phyloP scores from a whole-genome alignment of 176 grass and related monocot genomes.

The Carex cristatella region DNA sequence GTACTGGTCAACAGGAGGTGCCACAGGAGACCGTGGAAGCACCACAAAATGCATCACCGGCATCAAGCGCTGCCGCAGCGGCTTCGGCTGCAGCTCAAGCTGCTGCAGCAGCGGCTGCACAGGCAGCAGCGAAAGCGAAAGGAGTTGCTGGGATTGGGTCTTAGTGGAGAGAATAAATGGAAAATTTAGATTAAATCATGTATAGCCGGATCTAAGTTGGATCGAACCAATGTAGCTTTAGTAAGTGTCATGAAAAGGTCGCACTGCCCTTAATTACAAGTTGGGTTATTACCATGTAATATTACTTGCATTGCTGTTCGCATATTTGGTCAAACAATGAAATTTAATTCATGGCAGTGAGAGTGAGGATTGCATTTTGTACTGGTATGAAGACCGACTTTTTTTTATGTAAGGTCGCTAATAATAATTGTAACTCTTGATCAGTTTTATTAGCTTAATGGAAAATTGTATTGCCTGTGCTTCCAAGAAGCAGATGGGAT shows the following conservation, averaged over 20 bases:
- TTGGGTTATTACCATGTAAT: constrained; percentile 5
- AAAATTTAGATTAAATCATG: constrained; percentile 11
- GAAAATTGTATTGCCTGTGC: neutral
- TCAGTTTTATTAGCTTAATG: constrained; percentile 19
- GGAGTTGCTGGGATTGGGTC: constrained; percentile 71
- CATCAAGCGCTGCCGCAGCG: constrained; percentile 23
- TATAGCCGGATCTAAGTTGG: constrained; percentile 16
- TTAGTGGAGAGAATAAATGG: constrained; percentile 26
- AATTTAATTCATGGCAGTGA: constrained; percentile 19
- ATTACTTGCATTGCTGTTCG: constrained; percentile 8
- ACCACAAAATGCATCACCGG: constrained; percentile 26
- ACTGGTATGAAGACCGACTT: constrained; percentile 11
- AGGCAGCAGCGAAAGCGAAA: constrained; percentile 61
- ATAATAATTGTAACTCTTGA: constrained; percentile 31
- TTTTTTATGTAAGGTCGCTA: neutral
- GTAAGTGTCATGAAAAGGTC: neutral
- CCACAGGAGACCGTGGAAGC: constrained; percentile 25
- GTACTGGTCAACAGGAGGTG: constrained; percentile 34
- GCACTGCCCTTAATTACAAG: constrained; percentile 1
- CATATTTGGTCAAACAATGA: neutral
- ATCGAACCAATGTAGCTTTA: constrained; percentile 12
- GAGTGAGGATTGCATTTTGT: constrained; percentile 12
- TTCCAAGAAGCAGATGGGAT: constrained; percentile 5
- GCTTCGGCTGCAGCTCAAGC: constrained; percentile 30
- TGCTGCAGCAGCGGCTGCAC: constrained; percentile 41